phyloP scores from a whole-genome alignment of 495 filamentous ascomycete species.

The Recurvomyces mirabilis region DNA sequence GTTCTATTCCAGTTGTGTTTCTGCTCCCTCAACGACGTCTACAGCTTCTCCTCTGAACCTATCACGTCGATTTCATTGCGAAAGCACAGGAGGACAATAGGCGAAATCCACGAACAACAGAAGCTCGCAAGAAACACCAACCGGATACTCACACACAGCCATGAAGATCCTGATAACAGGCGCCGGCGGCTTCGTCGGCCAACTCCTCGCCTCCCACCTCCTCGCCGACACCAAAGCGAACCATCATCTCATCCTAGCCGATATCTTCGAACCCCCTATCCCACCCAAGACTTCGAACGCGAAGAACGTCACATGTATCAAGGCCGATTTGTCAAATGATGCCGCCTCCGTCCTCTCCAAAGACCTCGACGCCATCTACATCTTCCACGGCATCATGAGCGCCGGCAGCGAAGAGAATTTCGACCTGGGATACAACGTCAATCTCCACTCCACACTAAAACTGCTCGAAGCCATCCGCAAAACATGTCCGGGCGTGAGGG shows the following conservation, averaged over 20 bases:
- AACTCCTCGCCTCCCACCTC: conserved; percentile 25
- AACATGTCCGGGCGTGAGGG: conserved; percentile 48
- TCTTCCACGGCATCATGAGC: conserved; percentile 84
- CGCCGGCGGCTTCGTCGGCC: conserved; percentile 29
- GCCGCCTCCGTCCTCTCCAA: conserved; percentile 16
- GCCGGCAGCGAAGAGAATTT: conserved; percentile 64
- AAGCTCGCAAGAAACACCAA: background rate
- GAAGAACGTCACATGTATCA: conserved; percentile 16
- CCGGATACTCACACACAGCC: background rate
- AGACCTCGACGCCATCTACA: conserved; percentile 51
- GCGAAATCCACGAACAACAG: background rate
- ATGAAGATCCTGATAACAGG: conserved; percentile 31
- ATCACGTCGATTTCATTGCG: background rate
- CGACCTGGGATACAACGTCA: conserved; percentile 60
- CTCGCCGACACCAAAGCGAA: conserved; percentile 21
- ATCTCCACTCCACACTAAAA: conserved; percentile 57
- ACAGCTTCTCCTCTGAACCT: too few relatives aligned
- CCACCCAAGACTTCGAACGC: conserved; percentile 11
- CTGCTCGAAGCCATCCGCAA: conserved; percentile 51
- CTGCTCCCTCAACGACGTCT: too few relatives aligned
- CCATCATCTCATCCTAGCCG: conserved; percentile 24
- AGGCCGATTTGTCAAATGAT: conserved; percentile 23
- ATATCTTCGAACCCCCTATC: conserved; percentile 27
- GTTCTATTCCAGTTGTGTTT: too few relatives aligned
- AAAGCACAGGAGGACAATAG: background rate